Base-by-base conservation (phyloP, 2,329 filamentous ascomycete genomes). In the Fusarium armeniacum region DNA sequence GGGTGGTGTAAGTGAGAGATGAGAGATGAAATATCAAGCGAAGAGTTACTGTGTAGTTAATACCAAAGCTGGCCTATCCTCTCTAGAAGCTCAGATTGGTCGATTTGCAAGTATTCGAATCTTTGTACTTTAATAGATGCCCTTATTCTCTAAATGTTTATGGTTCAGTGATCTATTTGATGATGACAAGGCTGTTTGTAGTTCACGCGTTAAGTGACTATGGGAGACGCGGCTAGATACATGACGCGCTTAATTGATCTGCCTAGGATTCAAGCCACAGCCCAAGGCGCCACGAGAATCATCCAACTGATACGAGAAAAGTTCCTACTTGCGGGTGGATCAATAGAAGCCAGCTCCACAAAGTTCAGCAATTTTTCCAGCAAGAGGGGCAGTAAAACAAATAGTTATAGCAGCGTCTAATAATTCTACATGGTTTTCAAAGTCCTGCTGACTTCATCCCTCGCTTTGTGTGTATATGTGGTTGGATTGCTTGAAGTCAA, bases 1-100 rank as follows among this genome's bases (percentile, higher is more conserved):
- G 36, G 24, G 30, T 22, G 30, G 56, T 69, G 57, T 68, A 62
- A 68, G 65, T 69, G 68, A 68, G 44, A 24, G 45, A 30, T 38
- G 43, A 60, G 26, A 46, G 18, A 44, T 13, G 26, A 32, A 10
- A 40, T 28, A 38, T 52, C 32, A 28, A 51, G 32, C 6, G 22
- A 46, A 32, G 12, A 16, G 26, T 11, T 8, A 32, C 30, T 26
- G 32, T 24, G 35, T 11, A 26, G 20, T 38, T n/a, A 30, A 28
- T n/a, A 51, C 20, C 5, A 24, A 53, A 40, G 28, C 7, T 16
- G 52, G 20, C 30, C 13, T 53, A 22, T 32, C 30, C 33, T 16
- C 33, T 26, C 26, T 32, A 20, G 24, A 11, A 16, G 18, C 16
- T 10, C 20, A 28, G 8, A 24, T 8, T 16, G 9, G 20, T 2